Conservation (phyloP, 2,329 filamentous ascomycete species). For the Clonostachys rhizophaga region DNA sequence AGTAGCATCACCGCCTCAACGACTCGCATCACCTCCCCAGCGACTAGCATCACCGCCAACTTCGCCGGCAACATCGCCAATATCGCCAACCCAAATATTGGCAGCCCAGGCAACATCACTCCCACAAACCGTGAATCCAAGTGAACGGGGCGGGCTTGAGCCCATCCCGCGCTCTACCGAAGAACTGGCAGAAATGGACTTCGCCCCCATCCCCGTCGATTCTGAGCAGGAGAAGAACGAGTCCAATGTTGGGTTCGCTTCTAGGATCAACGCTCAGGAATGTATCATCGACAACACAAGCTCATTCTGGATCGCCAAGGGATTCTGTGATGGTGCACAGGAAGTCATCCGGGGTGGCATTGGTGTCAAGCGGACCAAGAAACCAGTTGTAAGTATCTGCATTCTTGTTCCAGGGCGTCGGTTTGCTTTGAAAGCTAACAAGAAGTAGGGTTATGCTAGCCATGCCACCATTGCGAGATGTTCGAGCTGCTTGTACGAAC, state of each 20-base stretch:
- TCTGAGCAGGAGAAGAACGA: slow-evolving; percentile 1
- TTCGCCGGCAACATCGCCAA: background rate
- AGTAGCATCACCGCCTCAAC: too few species aligned
- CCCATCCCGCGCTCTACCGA: background rate
- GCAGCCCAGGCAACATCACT: background rate
- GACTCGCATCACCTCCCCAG: too few species aligned
- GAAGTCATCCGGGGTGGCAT: slow-evolving; percentile 41
- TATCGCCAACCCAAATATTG: background rate
- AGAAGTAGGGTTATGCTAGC: slow-evolving; percentile 30
- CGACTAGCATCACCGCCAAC: too few species aligned
- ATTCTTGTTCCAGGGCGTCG: too few species aligned
- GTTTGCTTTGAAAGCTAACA: too few species aligned
- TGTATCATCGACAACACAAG: slow-evolving; percentile 37
- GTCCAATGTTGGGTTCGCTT: background rate
- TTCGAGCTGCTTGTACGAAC: slow-evolving; percentile 46
- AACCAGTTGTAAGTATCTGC: slow-evolving; percentile 27
- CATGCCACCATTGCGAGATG: slow-evolving; percentile 43
- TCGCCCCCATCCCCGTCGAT: slow-evolving; percentile 6
- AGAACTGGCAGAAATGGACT: background rate
- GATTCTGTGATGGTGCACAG: slow-evolving; percentile 50
- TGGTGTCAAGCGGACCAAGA: slow-evolving; percentile 45
- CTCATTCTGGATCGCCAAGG: slow-evolving; percentile 47
- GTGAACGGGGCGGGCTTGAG: too few species aligned
- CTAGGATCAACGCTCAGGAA: slow-evolving; percentile 13
- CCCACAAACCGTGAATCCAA: too few species aligned